Percentiles rank a stretch among this genome's conserved stretches.
phyloP scores from a whole-genome alignment of 257 asterid genomes.

The Henckelia pumila region DNA sequence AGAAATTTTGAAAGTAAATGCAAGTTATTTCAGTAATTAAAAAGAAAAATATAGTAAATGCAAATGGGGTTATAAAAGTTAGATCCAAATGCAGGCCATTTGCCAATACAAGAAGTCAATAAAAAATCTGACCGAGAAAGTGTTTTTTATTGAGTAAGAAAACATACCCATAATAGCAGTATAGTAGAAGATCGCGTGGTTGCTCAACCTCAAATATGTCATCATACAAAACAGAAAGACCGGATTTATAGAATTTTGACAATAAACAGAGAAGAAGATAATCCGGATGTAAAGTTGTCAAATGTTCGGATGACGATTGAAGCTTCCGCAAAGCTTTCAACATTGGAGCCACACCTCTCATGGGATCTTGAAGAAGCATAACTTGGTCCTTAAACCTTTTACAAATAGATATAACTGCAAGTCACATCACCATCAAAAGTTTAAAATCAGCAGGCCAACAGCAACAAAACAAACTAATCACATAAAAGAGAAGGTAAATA shows the following conservation, averaged over 20 bases:
- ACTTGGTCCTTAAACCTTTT: slow-evolving; percentile 75
- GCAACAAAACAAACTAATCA: slow-evolving; percentile 12
- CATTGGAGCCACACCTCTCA: slow-evolving; percentile 84
- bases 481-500: slow-evolving; percentile 26
- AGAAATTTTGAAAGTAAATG: background rate
- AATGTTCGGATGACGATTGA: slow-evolving; percentile 66
- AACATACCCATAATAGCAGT: slow-evolving; percentile 88
- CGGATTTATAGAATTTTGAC: slow-evolving; percentile 79
- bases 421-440: slow-evolving; percentile 27
- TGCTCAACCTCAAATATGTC: slow-evolving; percentile 78
- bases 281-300: slow-evolving; percentile 87
- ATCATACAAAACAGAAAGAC: slow-evolving; percentile 66
- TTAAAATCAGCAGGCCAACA: slow-evolving; percentile 24
- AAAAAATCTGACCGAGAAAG: slow-evolving; percentile 2
- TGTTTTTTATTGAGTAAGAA: too few relatives aligned
- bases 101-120: slow-evolving; percentile 7
- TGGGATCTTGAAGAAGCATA: slow-evolving; percentile 63
- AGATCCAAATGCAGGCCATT: background rate
- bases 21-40: background rate
- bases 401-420: slow-evolving; percentile 82
- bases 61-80: background rate
- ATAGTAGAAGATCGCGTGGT: slow-evolving; percentile 83
- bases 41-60: background rate
- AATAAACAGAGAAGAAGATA: slow-evolving; percentile 75
- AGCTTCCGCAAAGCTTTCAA: slow-evolving; percentile 71